Evolutionary conservation across 2,329 filamentous ascomycete species (phyloP), one percentile per base, ranked within the genome.

Genomic region (Geosmithia morbida): DNA sequence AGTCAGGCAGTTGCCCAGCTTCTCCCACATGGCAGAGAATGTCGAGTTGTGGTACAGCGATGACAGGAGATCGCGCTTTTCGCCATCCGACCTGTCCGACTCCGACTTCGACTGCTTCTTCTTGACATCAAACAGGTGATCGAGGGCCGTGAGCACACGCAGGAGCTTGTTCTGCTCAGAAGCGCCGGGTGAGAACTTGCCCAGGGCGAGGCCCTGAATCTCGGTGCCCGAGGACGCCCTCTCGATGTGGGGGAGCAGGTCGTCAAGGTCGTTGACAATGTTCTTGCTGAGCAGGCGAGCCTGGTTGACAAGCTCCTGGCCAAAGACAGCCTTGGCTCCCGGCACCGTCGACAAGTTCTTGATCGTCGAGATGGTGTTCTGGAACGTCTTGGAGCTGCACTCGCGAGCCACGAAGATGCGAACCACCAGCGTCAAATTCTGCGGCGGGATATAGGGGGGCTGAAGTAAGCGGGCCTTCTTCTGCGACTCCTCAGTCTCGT

Each of bases 161-260:
- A 98, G 75, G 41, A 98, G 71, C 66, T 98, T 98, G 58, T 94
- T 90, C 65, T 98, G 92, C 58, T 97, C 92, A 2, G 94, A 96
- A 48, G 88, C 90, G 42, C 89, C 84, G 3, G 92, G 90, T 1
- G 92, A 97, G 65, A 98, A 98, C 61, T 95, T 97, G 51, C 88
- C 81, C 22, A 97, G 74, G 19, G 92, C 89, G 55, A 97, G 79
- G 41, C 90, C 90, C 65, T 98, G 92, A 48, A 98, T 88, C 61
- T 98, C 92, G 1, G 89, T 95, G 44, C 89, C 88, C 20, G 85
- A 87, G 51, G 85, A 79, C 39, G 94, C 90, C 55, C 84, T 85
- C 53, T 86, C 76, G 53, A 98, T 94, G 56, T 95, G 87, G 30
- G 83, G 81, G 46, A 94, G 75, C 44, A 98, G 75, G 48, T 92